Base-by-base conservation (phyloP, 2,329 filamentous ascomycete species). In the Calonectria pseudoreteaudii region DNA sequence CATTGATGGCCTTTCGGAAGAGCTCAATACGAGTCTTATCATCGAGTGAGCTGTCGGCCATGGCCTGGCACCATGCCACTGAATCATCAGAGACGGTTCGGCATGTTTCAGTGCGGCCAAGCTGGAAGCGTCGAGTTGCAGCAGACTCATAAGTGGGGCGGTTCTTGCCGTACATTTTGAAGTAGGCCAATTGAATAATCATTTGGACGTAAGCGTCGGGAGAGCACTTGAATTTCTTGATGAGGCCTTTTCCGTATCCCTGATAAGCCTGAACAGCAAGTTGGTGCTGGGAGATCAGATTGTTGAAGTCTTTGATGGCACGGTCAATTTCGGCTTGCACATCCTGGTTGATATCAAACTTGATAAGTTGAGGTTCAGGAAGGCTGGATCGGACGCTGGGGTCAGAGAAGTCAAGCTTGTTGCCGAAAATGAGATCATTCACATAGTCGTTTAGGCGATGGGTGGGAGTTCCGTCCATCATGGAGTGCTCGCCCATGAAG, bases 391-490 rank as follows among this genome's bases (percentile, higher is more conserved):
- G 95, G 74, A 98, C 86, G 47, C 88, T 87, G 10, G 95, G 90
- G 83, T 95, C 91, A 74, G 93, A 94, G 83, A 98, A 94, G 85
- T 98, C 95, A 73, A 99, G 92, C 84, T 97, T 97, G 87, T 98
- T 96, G 87, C 93, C 93, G 87, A 98, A 96, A 85, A 98, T 98
- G 82, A 94, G 91, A 83, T 94, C 92, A 87, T 96, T 97, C 83
- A 97, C 91, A 82, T 95, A 97, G 89, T 99, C 97, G 85, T 98
- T 99, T 20, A 99, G 90, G 56, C 97, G 94, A 86, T 98, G 97
- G 3, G 97, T 99, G 1, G 97, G 96, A 9, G 97, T 99, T 77
- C 97, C 97, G 84, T 99, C 97, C 97, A 99, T 99, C 97, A 99
- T 98, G 81, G 94, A 97, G 90, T 99, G 97, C 87, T 99, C 97